Evolutionary conservation across 164 flowering plant species (phyloP), one percentile per base, ranked within the genome.

Genomic region (Cinnamomum micranthum): DNA sequence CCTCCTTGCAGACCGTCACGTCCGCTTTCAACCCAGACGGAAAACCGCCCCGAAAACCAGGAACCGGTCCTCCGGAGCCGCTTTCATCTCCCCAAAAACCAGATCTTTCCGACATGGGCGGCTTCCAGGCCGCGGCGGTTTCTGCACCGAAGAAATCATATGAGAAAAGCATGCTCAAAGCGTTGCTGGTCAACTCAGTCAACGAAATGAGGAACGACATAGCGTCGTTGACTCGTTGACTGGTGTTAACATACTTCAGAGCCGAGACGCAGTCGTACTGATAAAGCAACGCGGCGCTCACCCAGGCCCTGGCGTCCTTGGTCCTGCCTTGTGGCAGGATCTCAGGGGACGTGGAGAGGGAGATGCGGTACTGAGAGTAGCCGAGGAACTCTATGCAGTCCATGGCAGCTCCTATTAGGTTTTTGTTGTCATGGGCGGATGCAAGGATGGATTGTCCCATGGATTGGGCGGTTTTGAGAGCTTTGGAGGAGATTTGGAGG

Each of bases 251-350:
- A 84, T 85, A 85, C 76, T 87, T 89, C 22, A 93, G 81, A 6
- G 78, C 96, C 0, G 90, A 84, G 90, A 88, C 85, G 89, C 95
- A 91, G 70, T 78, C 92, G 83, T 86, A 86, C 79, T 92, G 92
- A 85, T 82, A 88, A 0, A 70, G 66, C 59, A 90, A 55, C 0
- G 92, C 87, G 0, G 97, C 94, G 82, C 90, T 86, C 77, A 85
- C 71, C 96, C 95, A 95, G 0, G 98, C 95, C 2, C 95, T 85
- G 0, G 86, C 86, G 81, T 91, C 92, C 79, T 89, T 92, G 73
- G 63, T 70, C 59, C 73, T 75, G 63, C 86, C 86, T 27, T 79
- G 77, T n/a, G 85, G 73, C 59, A 88, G 67, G 0, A 83, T 81
- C n/a, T n/a, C n/a, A n/a, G n/a, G n/a, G n/a, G n/a, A n/a, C n/a